Evolutionary conservation across 352 stramenopile species (phyloP).

Genomic region (Phytophthora syringae): DNA sequence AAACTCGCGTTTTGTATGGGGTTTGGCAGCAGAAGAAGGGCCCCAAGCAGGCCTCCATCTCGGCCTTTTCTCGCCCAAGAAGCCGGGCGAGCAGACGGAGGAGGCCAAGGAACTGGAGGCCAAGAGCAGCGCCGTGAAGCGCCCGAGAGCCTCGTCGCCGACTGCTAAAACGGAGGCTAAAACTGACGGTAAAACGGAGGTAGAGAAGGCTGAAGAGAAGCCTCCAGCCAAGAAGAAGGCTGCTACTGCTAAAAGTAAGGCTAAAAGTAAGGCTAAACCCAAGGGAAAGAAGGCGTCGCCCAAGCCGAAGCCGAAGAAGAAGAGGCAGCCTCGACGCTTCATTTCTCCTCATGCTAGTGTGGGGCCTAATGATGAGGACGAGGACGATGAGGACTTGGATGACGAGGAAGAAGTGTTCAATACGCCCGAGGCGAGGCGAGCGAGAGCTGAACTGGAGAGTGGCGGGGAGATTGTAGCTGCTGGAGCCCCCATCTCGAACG

Average conservation of each 20-base stretch:
- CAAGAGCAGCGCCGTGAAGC: slow-evolving; percentile 28
- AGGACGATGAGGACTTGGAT: slow-evolving; percentile 19
- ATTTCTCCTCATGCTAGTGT: slow-evolving; percentile 40
- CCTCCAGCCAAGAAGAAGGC: slow-evolving; percentile 10
- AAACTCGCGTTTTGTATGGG: slow-evolving; percentile 20
- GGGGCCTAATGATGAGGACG: slow-evolving; percentile 28
- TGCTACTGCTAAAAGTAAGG: slow-evolving; percentile 17
- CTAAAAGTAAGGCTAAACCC: slow-evolving; percentile 26
- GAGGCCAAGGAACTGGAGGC: slow-evolving; percentile 12
- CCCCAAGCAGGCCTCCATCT: slow-evolving; percentile 69
- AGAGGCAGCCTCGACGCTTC: slow-evolving; percentile 28
- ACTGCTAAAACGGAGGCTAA: slow-evolving; percentile 14
- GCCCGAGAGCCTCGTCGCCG: slow-evolving; percentile 5
- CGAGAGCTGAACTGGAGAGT: slow-evolving; percentile 30
- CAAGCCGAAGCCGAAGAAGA: slow-evolving; percentile 23
- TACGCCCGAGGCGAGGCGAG: slow-evolving; percentile 34
- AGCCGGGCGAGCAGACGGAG: slow-evolving; percentile 20
- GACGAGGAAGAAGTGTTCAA: slow-evolving; percentile 38
- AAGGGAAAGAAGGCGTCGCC: slow-evolving; percentile 33
- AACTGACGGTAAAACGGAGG: slow-evolving; percentile 17
- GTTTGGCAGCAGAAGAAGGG: slow-evolving; percentile 57
- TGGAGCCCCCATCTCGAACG: slow-evolving; percentile 29
- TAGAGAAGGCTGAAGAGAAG: slow-evolving; percentile 6
- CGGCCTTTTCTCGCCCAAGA: slow-evolving; percentile 75
- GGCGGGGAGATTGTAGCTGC: slow-evolving; percentile 26